phyloP scores from a whole-genome alignment of 2,329 filamentous ascomycete genomes.

The Aureobasidium sp. region DNA sequence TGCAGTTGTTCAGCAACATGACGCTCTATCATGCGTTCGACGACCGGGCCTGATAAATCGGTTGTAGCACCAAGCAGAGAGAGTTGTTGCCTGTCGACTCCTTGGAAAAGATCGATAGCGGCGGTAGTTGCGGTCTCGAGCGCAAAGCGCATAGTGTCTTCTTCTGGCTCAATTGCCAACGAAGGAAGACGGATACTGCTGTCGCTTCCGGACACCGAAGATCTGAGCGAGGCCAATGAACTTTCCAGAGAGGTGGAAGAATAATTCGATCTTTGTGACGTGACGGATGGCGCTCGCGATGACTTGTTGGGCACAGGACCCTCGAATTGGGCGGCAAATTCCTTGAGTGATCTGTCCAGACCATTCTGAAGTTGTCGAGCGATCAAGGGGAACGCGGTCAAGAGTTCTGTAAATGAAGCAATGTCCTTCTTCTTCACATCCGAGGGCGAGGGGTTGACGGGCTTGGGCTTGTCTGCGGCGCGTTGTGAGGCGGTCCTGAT shows the following conservation, averaged over 20 bases:
- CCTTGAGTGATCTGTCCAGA: constrained; percentile 78
- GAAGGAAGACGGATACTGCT: constrained; percentile 44
- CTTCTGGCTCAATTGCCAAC: constrained; percentile 74
- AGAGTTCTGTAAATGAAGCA: constrained; percentile 79
- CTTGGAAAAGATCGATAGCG: constrained; percentile 92
- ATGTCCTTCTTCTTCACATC: constrained; percentile 76
- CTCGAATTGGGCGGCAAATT: constrained; percentile 80
- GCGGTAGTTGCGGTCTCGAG: constrained; percentile 87
- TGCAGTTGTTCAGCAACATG: constrained; percentile 93
- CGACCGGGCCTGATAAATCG: constrained; percentile 81
- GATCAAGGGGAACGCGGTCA: constrained; percentile 91
- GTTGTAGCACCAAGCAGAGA: constrained; percentile 88
- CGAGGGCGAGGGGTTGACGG: constrained; percentile 27
- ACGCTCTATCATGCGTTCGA: constrained; percentile 89
- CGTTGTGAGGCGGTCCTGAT: constrained; percentile 28
- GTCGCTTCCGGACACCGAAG: constrained; percentile 30
- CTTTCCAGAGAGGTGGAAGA: constrained; percentile 26
- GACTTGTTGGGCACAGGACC: constrained; percentile 60
- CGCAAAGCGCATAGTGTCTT: constrained; percentile 80
- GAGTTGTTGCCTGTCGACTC: constrained; percentile 90
- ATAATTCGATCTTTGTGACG: constrained; percentile 29
- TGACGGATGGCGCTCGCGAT: constrained; percentile 30
- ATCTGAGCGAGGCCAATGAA: constrained; percentile 30
- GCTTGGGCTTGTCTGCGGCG: constrained; percentile 22
- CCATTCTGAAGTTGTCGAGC: constrained; percentile 92